These are phyloP conservation scores for Fermentozyma sake DNA, from an alignment of 1,139 yeast genomes.

Conservation along the genomic window DNA sequence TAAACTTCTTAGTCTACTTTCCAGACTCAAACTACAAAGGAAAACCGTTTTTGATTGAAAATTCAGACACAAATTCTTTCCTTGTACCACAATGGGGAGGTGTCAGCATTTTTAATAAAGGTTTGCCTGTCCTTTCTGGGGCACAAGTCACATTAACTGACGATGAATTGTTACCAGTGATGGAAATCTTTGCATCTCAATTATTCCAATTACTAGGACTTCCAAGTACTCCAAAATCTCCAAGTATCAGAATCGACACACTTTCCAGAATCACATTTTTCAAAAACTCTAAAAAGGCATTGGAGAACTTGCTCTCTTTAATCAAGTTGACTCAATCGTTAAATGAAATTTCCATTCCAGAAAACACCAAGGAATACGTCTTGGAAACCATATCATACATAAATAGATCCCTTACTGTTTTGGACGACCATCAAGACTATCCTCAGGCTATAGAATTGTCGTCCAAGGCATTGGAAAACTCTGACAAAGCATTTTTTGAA, in stretches of 20 bases:
- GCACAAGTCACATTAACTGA: constrained; percentile 25
- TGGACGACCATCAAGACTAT: constrained; percentile 29
- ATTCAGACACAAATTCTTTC: constrained; percentile 60
- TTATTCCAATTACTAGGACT: constrained; percentile 70
- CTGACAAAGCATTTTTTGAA: constrained; percentile 84
- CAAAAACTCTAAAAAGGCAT: constrained; percentile 46
- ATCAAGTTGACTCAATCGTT: constrained; percentile 63
- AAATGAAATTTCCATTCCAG: constrained; percentile 79
- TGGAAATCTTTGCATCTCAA: constrained; percentile 74
- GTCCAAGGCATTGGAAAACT: constrained; percentile 48
- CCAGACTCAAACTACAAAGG: constrained; percentile 43
- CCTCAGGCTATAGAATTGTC: constrained; percentile 48
- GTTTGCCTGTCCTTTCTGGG: constrained; percentile 23
- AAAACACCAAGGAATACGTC: constrained; percentile 49
- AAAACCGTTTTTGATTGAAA: constrained; percentile 41
- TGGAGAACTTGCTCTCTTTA: constrained; percentile 65
- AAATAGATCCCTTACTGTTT: constrained; percentile 24
- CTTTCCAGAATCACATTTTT: constrained; percentile 55
- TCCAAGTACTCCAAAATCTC: constrained; percentile 49
- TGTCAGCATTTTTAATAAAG: constrained; percentile 47
- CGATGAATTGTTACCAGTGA: constrained; percentile 49
- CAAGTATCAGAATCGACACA: constrained; percentile 60
- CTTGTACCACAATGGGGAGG: constrained; percentile 93
- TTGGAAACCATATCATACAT: constrained; percentile 34
- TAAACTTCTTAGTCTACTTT: constrained; percentile 65